Evolutionary conservation across 1,139 yeast genomes (phyloP).

Genomic region (Pichia sp.): DNA sequence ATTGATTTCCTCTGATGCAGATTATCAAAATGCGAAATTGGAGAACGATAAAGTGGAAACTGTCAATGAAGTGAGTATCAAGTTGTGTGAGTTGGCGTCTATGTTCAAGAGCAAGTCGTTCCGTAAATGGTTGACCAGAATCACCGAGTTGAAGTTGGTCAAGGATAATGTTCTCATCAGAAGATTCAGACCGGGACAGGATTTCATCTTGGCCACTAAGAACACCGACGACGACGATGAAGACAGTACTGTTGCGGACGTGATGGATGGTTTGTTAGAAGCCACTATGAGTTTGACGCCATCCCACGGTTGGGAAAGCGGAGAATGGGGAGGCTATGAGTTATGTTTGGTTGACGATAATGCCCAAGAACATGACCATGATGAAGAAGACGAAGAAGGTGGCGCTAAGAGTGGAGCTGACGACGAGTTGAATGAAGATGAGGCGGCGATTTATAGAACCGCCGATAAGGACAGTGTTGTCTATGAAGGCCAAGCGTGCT

Average conservation of each 20-base stretch:
- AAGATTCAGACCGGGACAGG: constrained; percentile 93
- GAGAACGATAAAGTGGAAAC: constrained; percentile 21
- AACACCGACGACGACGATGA: constrained; percentile 42
- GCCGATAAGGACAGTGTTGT: constrained; percentile 75
- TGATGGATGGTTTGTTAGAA: constrained; percentile 53
- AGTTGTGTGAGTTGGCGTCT: constrained; percentile 51
- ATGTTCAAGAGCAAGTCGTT: constrained; percentile 63
- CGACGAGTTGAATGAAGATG: constrained; percentile 47
- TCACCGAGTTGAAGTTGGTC: constrained; percentile 65
- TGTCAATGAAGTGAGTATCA: constrained; percentile 21
- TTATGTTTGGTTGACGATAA: constrained; percentile 72
- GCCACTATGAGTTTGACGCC: constrained; percentile 83
- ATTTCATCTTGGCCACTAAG: constrained; percentile 88
- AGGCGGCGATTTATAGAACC: constrained; percentile 56
- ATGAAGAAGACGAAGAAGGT: too few relatives aligned
- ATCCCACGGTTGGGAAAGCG: constrained; percentile 77
- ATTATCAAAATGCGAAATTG: constrained; percentile 4
- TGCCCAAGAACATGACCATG: not conserved
- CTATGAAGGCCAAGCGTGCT: constrained; percentile 75
- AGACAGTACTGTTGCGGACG: constrained; percentile 26
- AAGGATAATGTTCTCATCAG: constrained; percentile 72
- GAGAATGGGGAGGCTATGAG: constrained; percentile 94
- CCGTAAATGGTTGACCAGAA: constrained; percentile 62
- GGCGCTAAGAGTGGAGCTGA: too few relatives aligned
- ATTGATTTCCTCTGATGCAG: constrained; percentile 1